Evolutionary conservation across 2,329 filamentous ascomycete genomes (phyloP).

Genomic region (Sarocladium brachiariae): DNA sequence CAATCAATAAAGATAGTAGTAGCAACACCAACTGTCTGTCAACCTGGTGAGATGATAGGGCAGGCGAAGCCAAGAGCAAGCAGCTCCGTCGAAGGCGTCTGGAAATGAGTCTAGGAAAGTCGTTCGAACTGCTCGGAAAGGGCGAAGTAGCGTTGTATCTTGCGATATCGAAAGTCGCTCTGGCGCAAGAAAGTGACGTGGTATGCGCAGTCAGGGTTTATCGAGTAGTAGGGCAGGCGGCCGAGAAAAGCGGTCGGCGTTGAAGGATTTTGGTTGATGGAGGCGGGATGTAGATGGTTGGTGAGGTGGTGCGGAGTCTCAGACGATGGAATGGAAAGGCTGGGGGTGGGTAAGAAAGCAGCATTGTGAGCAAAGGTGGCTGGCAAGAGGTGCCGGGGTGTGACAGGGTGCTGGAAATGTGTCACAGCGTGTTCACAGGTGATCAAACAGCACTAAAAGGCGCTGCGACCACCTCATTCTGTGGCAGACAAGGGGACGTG

Average conservation of each 20-base stretch:
- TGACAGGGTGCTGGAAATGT: neutral
- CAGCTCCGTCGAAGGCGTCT: no score
- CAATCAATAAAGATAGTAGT: neutral
- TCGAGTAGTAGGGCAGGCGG: conserved; percentile 1
- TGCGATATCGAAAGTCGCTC: neutral
- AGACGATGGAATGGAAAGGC: conserved; percentile 9
- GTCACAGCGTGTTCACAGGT: conserved; percentile 3
- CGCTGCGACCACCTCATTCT: neutral
- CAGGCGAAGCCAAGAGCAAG: no score
- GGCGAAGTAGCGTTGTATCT: no score
- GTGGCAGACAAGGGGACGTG: neutral
- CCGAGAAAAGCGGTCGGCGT: conserved; percentile 7
- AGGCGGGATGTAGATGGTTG: conserved; percentile 5
- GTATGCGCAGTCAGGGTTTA: conserved; percentile 3
- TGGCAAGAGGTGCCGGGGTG: neutral
- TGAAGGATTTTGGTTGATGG: conserved; percentile 1
- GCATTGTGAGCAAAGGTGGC: neutral
- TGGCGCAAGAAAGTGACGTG: neutral
- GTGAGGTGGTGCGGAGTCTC: conserved; percentile 5
- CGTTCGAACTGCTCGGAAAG: neutral
- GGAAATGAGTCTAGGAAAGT: no score
- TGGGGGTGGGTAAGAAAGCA: conserved; percentile 6
- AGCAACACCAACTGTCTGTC: neutral
- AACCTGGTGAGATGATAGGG: no score
- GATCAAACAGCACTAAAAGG: neutral